phyloP scores from a whole-genome alignment of 805 yeast species.

The Suhomyces xylopsoci region DNA sequence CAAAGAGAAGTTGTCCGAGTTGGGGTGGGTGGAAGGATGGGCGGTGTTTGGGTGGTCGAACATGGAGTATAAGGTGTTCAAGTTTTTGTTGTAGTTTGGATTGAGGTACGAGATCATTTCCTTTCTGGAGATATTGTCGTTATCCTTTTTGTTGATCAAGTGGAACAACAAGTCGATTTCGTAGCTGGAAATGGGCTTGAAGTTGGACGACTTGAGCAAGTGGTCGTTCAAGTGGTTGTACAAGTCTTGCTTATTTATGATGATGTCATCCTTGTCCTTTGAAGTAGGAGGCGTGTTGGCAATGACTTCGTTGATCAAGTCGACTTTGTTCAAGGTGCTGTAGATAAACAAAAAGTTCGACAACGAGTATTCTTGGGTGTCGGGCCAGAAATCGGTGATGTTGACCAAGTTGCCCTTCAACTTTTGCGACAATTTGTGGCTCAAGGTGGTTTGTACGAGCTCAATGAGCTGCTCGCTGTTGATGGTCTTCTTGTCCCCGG shows the following conservation, averaged over 20 bases:
- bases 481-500: conserved; percentile 31
- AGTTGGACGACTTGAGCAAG: conserved; percentile 40
- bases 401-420: conserved; percentile 33
- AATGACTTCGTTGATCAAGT: conserved; percentile 43
- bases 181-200: conserved; percentile 37
- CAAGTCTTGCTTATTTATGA: conserved; percentile 40
- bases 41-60: conserved; percentile 43
- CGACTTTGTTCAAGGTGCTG: conserved; percentile 40
- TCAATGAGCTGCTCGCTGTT: conserved; percentile 28
- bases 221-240: conserved; percentile 43
- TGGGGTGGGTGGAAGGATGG: conserved; percentile 21
- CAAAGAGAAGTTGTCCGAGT: conserved; percentile 39
- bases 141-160: conserved; percentile 34
- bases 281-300: conserved; percentile 46
- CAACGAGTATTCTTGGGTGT: conserved; percentile 29
- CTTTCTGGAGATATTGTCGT: conserved; percentile 39
- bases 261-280: conserved; percentile 38
- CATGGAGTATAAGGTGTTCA: conserved; percentile 31
- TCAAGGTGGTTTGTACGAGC: conserved; percentile 35
- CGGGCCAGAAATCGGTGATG: conserved; percentile 34
- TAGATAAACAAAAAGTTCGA: conserved; percentile 39
- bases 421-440: conserved; percentile 39
- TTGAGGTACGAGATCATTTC: conserved; percentile 51
- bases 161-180: conserved; percentile 42
- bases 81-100: conserved; percentile 46